Conservation (phyloP, 371 early-diverging fungal species). For the Mortierella sp. region DNA sequence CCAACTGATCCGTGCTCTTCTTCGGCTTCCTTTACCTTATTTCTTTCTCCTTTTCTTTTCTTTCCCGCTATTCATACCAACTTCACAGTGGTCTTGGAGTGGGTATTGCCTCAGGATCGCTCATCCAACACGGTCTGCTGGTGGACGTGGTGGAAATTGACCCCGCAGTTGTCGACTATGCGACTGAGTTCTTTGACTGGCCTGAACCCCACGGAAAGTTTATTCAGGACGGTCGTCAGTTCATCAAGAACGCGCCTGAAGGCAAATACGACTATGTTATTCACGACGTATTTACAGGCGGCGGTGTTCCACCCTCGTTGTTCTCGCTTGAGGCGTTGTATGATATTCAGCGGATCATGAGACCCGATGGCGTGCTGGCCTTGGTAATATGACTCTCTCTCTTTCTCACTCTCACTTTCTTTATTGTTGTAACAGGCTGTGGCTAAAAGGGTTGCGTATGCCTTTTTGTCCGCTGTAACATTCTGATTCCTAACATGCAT, state of each 20-base stretch:
- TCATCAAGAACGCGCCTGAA: conserved; percentile 63
- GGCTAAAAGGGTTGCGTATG: conserved; percentile 3
- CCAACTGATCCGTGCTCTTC: not conserved
- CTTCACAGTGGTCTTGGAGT: conserved; percentile 78
- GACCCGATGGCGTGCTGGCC: conserved; percentile 81
- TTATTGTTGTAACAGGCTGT: not conserved
- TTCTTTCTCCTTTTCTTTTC: not conserved
- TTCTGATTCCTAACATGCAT: not conserved
- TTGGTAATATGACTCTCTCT: conserved; percentile 60
- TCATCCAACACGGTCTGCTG: conserved; percentile 65
- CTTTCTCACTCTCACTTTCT: not conserved
- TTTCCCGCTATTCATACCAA: not conserved
- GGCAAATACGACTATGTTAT: conserved; percentile 80
- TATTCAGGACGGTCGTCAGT: conserved; percentile 79
- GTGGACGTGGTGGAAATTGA: conserved; percentile 88
- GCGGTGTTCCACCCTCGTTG: conserved; percentile 74
- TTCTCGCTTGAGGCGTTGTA: conserved; percentile 78
- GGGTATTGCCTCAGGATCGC: conserved; percentile 80
- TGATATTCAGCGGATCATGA: conserved; percentile 71
- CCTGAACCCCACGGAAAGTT: conserved; percentile 64
- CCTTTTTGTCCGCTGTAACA: not conserved
- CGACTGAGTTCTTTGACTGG: conserved; percentile 75
- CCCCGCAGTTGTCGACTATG: conserved; percentile 73
- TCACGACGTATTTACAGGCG: conserved; percentile 93
- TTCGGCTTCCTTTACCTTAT: not conserved